phyloP scores from a whole-genome alignment of 108 stramenopile genomes.

The Parietichytrium sp. region DNA sequence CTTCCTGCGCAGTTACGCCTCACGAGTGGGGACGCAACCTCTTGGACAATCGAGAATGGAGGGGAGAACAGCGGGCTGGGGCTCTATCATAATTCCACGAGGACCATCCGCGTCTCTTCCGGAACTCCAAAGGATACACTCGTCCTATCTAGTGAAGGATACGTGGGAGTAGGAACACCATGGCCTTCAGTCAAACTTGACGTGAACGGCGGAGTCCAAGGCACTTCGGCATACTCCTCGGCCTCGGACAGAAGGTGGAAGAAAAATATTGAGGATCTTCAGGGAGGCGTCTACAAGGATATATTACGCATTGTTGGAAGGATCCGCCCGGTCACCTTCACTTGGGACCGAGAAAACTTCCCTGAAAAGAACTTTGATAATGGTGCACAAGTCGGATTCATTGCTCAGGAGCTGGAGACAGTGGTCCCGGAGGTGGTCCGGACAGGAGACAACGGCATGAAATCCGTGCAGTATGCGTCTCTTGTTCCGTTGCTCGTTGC shows the following conservation, averaged over 20 bases:
- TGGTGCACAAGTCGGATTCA: not conserved
- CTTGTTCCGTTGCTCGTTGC: not conserved
- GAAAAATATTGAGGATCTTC: not conserved
- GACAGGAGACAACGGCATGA: slow-evolving; percentile 21
- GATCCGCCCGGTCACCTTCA: slow-evolving; percentile 6
- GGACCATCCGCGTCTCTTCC: not conserved
- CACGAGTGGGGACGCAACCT: not conserved
- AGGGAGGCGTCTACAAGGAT: too few relatives aligned
- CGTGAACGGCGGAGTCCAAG: slow-evolving; percentile 34
- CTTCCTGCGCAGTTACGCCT: too few relatives aligned
- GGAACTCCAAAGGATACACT: not conserved
- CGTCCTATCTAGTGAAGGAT: not conserved
- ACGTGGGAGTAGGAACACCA: not conserved
- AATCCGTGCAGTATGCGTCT: slow-evolving; percentile 25
- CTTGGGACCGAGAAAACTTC: not conserved
- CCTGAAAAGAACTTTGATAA: slow-evolving; percentile 30
- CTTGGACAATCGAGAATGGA: not conserved
- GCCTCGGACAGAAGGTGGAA: slow-evolving; percentile 22
- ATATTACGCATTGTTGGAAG: not conserved
- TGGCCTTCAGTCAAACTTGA: slow-evolving; percentile 31
- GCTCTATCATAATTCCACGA: not conserved
- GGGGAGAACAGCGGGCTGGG: not conserved
- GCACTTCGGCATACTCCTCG: slow-evolving; percentile 26
- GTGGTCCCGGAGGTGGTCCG: slow-evolving; percentile 28
- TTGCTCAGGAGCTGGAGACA: slow-evolving; percentile 7